A percentile compares a stretch with the other conserved stretches of the same genome.
Evolutionary conservation across 495 filamentous ascomycete genomes (phyloP).

Genomic region (Neurospora sp.): DNA sequence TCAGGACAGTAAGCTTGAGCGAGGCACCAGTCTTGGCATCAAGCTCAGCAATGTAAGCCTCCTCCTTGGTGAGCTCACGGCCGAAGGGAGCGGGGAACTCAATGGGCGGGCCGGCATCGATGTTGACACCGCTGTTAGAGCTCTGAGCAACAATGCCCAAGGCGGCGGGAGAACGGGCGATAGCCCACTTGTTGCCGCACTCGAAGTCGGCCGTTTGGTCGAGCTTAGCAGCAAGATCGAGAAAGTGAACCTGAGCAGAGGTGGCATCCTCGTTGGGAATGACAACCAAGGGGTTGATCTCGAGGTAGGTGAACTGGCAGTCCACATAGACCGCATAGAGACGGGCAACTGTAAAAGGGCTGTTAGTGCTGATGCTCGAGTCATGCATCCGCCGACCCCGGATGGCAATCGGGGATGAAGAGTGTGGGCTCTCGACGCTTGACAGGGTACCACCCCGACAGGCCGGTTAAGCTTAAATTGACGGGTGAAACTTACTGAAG

Average conservation of each 20-base stretch:
- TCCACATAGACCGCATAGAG: constrained; percentile 98
- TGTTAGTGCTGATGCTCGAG: neutral
- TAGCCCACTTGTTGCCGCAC: constrained; percentile 97
- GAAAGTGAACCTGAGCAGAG: constrained; percentile 92
- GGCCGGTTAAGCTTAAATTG: constrained; percentile 11
- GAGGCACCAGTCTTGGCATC: constrained; percentile 99
- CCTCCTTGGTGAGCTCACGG: constrained; percentile 94
- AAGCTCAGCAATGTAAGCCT: constrained; percentile 96
- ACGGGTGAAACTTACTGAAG: constrained; percentile 55
- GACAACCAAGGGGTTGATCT: constrained; percentile 98
- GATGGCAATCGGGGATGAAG: neutral
- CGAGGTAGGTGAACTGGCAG: constrained; percentile 99
- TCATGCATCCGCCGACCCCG: neutral
- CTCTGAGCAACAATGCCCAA: constrained; percentile 61
- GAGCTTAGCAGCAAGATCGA: constrained; percentile 96
- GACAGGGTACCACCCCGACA: neutral
- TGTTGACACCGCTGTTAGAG: constrained; percentile 65
- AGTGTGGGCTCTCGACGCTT: neutral
- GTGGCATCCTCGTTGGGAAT: constrained; percentile 88
- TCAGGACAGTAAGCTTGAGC: constrained; percentile 94
- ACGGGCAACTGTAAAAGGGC: constrained; percentile 20
- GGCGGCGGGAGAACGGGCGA: constrained; percentile 79
- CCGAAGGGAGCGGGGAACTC: constrained; percentile 99
- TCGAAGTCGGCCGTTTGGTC: constrained; percentile 99
- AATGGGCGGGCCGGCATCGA: constrained; percentile 96